A percentile compares a stretch with the other conserved stretches of the same genome.
These are phyloP conservation scores for Blastobotrys malaysiensis DNA, from an alignment of 1,139 yeast species.

Conservation along the genomic window DNA sequence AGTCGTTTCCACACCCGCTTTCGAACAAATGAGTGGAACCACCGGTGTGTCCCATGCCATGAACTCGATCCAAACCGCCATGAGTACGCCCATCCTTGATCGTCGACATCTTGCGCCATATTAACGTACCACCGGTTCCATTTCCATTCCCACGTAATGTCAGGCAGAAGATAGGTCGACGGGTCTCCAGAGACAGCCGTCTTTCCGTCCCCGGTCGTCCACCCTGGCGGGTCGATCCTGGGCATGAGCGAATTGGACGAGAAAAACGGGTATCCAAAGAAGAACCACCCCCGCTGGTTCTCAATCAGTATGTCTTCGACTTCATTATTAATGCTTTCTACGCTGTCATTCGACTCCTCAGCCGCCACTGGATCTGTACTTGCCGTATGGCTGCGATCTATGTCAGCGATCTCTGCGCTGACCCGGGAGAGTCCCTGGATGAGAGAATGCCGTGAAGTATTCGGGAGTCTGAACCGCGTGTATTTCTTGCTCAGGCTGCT, in stretches of 20 bases:
- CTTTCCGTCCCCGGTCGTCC: conserved; percentile 30
- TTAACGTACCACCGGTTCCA: conserved; percentile 71
- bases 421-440: neutral
- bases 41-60: conserved; percentile 39
- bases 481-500: neutral
- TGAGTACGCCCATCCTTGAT: conserved; percentile 72
- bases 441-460: neutral
- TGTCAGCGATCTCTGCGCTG: neutral
- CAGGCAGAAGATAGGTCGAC: conserved; percentile 55
- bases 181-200: conserved; percentile 35
- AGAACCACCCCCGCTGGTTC: conserved; percentile 63
- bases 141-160: conserved; percentile 61
- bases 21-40: conserved; percentile 39
- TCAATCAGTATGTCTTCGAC: conserved; percentile 42
- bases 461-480: neutral
- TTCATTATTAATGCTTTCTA: neutral
- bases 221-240: conserved; percentile 48
- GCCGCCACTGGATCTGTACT: neutral
- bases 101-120: conserved; percentile 69
- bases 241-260: conserved; percentile 53
- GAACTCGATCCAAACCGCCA: conserved; percentile 31
- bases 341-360: too few species aligned
- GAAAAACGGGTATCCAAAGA: conserved; percentile 61
- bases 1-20: conserved; percentile 39
- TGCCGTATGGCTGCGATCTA: neutral